Percentiles rank a stretch among this genome's conserved stretches.
Evolutionary conservation across 305 asterid species (phyloP).

Genomic region (Caryopteris hybrid): DNA sequence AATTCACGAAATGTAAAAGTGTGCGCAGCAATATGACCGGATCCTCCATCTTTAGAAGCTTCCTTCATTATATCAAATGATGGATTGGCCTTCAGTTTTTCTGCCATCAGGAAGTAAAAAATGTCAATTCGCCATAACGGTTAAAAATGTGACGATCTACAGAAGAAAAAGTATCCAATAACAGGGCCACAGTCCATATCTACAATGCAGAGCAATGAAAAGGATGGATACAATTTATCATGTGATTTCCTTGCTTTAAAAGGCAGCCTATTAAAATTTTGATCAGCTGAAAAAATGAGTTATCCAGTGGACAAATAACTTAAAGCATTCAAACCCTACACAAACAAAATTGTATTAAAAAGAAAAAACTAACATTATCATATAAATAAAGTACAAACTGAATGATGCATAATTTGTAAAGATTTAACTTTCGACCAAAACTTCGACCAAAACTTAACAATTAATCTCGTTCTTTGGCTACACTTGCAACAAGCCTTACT

Average conservation of each 20-base stretch:
- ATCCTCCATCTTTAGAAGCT: conserved; percentile 51
- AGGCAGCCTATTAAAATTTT: neutral
- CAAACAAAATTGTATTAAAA: neutral
- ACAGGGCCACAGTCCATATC: no score
- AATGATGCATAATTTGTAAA: conserved; percentile 5
- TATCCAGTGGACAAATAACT: neutral
- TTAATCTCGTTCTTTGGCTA: no score
- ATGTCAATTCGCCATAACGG: no score
- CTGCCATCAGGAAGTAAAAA: conserved; percentile 30
- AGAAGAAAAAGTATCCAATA: neutral
- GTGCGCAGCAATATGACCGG: conserved; percentile 64
- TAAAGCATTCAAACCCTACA: neutral
- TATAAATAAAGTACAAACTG: neutral
- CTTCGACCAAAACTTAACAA: neutral
- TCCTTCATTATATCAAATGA: conserved; percentile 47
- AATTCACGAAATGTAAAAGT: conserved; percentile 76
- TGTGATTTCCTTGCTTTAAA: neutral
- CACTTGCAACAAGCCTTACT: neutral
- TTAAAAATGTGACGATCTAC: no score
- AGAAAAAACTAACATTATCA: neutral
- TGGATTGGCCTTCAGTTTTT: conserved; percentile 43
- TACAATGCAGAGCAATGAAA: no score
- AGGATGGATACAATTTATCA: neutral
- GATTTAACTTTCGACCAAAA: neutral
- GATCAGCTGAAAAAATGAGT: neutral